These are phyloP conservation scores for Rhododendron williamsianum DNA, from an alignment of 148 eudicot species.

Conservation along the genomic window DNA sequence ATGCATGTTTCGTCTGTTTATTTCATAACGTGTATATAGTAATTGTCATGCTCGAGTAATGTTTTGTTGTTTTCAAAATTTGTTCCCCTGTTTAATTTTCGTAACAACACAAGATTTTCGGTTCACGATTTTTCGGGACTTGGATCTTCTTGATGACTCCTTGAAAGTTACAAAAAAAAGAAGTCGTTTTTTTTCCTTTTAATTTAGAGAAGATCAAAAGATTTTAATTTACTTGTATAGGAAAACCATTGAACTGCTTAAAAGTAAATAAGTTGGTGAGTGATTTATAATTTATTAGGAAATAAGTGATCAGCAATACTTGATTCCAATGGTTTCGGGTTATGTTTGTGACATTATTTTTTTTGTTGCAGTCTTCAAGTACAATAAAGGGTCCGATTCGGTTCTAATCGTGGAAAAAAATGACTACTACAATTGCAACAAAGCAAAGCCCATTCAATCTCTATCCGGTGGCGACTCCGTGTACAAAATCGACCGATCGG, in stretches of 20 bases:
- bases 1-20: neutral
- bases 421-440: constrained; percentile 34
- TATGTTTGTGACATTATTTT: neutral
- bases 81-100: neutral
- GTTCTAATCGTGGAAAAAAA: constrained; percentile 20
- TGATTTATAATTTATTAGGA: neutral
- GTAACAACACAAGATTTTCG: neutral
- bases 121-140: neutral
- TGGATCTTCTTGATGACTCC: neutral
- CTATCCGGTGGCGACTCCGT: constrained; percentile 10
- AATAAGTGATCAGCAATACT: too few species aligned
- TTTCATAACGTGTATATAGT: neutral
- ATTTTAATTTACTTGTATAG: neutral
- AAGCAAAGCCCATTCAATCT: constrained; percentile 14
- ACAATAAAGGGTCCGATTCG: constrained; percentile 17
- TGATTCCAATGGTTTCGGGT: neutral
- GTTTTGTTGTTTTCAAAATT: neutral
- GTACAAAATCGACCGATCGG: constrained; percentile 24
- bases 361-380: constrained; percentile 21
- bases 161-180: neutral
- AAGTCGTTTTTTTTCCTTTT: neutral
- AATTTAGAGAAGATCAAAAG: neutral
- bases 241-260: neutral
- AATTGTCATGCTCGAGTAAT: neutral
- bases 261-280: neutral